Evolutionary conservation across 495 filamentous ascomycete species (phyloP).

Genomic region (Ascobolus immersus): DNA sequence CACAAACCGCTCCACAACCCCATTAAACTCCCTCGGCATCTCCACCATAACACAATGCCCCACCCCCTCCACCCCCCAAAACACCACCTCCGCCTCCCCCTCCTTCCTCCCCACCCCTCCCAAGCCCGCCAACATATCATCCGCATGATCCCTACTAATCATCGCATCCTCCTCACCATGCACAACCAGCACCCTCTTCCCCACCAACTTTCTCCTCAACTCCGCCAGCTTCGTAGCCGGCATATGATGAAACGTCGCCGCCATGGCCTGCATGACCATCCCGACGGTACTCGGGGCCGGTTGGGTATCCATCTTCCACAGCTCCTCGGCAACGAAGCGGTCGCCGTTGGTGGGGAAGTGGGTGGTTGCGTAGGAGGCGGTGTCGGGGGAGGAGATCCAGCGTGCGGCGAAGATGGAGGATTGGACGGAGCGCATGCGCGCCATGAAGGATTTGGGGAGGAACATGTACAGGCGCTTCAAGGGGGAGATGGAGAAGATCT

Average conservation of each 20-base stretch:
- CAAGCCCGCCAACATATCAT: constrained; percentile 21
- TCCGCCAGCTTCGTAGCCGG: constrained; percentile 31
- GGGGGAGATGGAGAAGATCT: not conserved
- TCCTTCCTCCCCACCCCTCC: constrained; percentile 19
- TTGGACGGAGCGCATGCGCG: not conserved
- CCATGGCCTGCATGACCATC: constrained; percentile 51
- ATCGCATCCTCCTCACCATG: constrained; percentile 38
- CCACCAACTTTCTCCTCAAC: constrained; percentile 36
- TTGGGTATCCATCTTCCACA: constrained; percentile 19
- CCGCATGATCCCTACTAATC: constrained; percentile 28
- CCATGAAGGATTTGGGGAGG: not conserved
- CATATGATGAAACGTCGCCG: constrained; percentile 59
- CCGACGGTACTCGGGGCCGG: constrained; percentile 20
- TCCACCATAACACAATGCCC: constrained; percentile 48
- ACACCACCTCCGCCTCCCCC: constrained; percentile 20
- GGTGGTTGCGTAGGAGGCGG: not conserved
- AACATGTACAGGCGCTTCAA: not conserved
- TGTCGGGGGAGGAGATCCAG: not conserved
- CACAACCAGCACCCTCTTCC: constrained; percentile 45
- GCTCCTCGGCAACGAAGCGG: constrained; percentile 50
- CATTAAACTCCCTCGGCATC: constrained; percentile 32
- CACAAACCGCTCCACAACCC: constrained; percentile 28
- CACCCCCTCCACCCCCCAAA: constrained; percentile 32
- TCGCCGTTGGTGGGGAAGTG: constrained; percentile 38
- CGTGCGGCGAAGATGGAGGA: not conserved